Percentiles rank a stretch among this genome's conserved stretches.
Evolutionary conservation across 768 basidiomycete species (phyloP).

Genomic region (Podaxis sp.): DNA sequence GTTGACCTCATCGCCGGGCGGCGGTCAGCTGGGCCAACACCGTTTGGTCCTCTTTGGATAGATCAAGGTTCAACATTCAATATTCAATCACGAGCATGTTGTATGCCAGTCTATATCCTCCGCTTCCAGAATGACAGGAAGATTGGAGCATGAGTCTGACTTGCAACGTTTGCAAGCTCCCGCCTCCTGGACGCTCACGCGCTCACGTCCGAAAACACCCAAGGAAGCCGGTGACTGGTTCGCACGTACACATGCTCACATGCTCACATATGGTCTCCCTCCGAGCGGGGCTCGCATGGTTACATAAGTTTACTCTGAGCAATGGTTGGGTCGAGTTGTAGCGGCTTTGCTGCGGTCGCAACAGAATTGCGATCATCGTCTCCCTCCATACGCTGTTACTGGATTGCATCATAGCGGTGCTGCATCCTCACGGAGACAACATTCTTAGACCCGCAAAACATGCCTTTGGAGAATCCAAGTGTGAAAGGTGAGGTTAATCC

Average conservation of each 20-base stretch:
- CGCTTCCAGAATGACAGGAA: neutral
- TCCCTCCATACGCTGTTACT: neutral
- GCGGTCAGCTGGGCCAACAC: neutral
- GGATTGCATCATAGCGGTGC: conserved; percentile 10
- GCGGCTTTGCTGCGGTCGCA: conserved; percentile 1
- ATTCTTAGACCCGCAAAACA: conserved; percentile 7
- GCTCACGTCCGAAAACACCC: neutral
- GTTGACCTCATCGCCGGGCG: neutral
- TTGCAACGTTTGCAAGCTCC: neutral
- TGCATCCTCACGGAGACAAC: conserved; percentile 12
- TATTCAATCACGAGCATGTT: neutral
- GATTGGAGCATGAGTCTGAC: neutral
- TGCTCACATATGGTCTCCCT: neutral
- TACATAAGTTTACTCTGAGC: neutral
- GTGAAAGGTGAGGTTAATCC: neutral
- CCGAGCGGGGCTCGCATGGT: neutral
- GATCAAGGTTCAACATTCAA: neutral
- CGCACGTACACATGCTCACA: neutral
- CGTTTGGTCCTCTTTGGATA: neutral
- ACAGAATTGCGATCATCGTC: neutral
- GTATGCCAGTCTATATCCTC: neutral
- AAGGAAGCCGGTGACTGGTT: neutral
- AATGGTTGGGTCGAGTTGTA: neutral
- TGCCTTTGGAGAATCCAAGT: neutral
- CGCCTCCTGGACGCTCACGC: neutral